These are phyloP conservation scores for Sedum album DNA, from an alignment of 164 flowering plant genomes.

Conservation along the genomic window DNA sequence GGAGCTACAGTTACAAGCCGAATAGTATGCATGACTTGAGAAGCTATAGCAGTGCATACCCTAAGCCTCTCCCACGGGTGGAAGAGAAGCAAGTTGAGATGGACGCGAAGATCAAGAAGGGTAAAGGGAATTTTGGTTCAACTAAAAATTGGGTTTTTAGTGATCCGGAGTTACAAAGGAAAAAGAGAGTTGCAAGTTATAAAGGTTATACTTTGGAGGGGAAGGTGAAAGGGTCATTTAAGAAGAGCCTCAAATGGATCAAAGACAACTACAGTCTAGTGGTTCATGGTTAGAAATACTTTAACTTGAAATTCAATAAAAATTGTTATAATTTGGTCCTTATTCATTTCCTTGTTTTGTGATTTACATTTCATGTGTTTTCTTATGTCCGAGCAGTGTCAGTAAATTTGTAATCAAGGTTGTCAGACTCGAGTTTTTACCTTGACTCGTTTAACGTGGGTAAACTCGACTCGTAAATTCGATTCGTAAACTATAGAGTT, in stretches of 20 bases:
- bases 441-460: too few species aligned
- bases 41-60: slow-evolving; percentile 29
- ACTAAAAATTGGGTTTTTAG: slow-evolving; percentile 26
- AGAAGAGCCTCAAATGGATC: slow-evolving; percentile 44
- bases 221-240: slow-evolving; percentile 36
- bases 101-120: slow-evolving; percentile 30
- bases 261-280: slow-evolving; percentile 32
- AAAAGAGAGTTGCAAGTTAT: slow-evolving; percentile 47
- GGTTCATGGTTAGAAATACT: slow-evolving; percentile 35
- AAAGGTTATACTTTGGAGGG: slow-evolving; percentile 43
- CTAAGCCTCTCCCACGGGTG: slow-evolving; percentile 13
- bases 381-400: too few species aligned
- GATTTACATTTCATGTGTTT: too few species aligned
- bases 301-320: too few species aligned
- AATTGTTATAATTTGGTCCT: too few species aligned
- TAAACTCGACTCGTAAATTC: too few species aligned
- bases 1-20: slow-evolving; percentile 18
- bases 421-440: too few species aligned
- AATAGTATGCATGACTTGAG: slow-evolving; percentile 20
- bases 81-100: slow-evolving; percentile 4
- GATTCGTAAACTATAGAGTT: too few species aligned
- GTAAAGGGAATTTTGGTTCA: slow-evolving; percentile 20
- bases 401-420: too few species aligned
- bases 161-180: slow-evolving; percentile 55
- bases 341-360: too few species aligned